Evolutionary conservation across 139 green algal genomes (phyloP).

Genomic region (Tetradesmus lagerheimii): DNA sequence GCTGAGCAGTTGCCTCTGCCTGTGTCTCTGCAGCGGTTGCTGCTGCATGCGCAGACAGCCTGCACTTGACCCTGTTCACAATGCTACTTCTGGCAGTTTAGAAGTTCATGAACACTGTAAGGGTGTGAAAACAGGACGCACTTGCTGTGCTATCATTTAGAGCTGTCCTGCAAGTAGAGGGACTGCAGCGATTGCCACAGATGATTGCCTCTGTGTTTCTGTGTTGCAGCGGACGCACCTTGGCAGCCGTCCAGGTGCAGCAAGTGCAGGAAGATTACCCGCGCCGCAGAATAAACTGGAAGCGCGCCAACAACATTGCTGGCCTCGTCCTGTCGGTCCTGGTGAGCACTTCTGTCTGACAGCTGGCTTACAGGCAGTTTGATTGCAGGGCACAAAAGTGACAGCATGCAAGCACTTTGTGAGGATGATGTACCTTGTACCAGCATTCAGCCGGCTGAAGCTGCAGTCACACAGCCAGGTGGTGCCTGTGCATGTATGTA

Average conservation of each 20-base stretch:
- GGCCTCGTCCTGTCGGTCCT: constrained; percentile 24
- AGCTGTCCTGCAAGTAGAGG: too few species aligned
- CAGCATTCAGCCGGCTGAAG: too few species aligned
- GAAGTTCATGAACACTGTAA: too few species aligned
- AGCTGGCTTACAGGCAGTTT: background rate
- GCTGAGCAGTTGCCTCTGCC: background rate
- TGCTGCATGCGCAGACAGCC: background rate
- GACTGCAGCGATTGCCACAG: too few species aligned
- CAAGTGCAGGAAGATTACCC: background rate
- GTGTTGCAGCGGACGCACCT: background rate
- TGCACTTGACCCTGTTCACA: too few species aligned
- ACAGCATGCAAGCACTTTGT: background rate
- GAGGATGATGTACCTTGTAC: too few species aligned
- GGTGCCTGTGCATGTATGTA: too few species aligned
- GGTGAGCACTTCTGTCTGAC: too few species aligned
- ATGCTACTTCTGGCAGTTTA: too few species aligned
- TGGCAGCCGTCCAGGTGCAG: background rate
- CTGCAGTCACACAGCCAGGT: too few species aligned
- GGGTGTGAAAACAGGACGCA: too few species aligned
- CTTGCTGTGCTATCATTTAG: too few species aligned
- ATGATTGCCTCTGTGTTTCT: background rate
- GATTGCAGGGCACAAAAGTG: background rate
- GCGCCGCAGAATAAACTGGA: background rate
- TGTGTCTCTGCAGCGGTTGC: background rate
- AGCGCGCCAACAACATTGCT: background rate